Conservation (phyloP, 1,284 basidiomycete species). For the Jaminaea rosea region DNA sequence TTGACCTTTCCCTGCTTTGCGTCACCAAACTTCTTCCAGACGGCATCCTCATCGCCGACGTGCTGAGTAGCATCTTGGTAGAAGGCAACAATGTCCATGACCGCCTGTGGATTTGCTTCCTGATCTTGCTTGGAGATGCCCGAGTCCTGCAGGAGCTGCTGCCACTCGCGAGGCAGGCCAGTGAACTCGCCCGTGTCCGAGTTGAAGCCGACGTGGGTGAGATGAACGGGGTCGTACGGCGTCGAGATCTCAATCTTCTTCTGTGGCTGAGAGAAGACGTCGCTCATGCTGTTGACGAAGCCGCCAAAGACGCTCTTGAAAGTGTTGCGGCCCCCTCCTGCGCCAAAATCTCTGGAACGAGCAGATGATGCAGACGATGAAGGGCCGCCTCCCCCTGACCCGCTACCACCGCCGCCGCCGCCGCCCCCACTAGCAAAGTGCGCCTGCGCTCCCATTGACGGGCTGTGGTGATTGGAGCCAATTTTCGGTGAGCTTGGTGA, state of each 20-base stretch:
- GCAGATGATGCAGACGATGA: not conserved
- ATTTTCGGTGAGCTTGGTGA: slow-evolving; percentile 20
- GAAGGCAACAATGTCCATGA: slow-evolving; percentile 98
- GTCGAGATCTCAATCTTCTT: slow-evolving; percentile 91
- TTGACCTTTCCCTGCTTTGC: slow-evolving; percentile 16
- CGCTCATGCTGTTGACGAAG: slow-evolving; percentile 47
- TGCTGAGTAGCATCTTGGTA: slow-evolving; percentile 64
- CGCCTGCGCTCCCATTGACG: not conserved
- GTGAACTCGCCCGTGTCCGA: slow-evolving; percentile 86
- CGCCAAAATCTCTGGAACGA: no score
- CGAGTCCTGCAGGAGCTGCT: slow-evolving; percentile 87
- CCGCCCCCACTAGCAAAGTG: not conserved
- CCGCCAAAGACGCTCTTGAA: slow-evolving; percentile 48
- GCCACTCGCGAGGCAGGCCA: slow-evolving; percentile 97
- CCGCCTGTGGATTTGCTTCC: slow-evolving; percentile 94
- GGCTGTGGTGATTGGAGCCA: not conserved
- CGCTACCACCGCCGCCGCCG: no score
- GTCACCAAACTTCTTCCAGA: slow-evolving; percentile 47
- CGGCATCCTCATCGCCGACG: slow-evolving; percentile 34
- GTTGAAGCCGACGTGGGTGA: slow-evolving; percentile 99
- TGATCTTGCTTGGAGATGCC: slow-evolving; percentile 91
- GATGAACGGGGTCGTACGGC: slow-evolving; percentile 96
- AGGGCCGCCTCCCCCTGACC: not conserved
- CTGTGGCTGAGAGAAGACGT: slow-evolving; percentile 51
- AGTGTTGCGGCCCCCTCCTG: slow-evolving; percentile 11